Percentiles rank a stretch among this genome's conserved stretches.
phyloP scores from a whole-genome alignment of 2,329 filamentous ascomycete species.

The Fusarium mexicanum region DNA sequence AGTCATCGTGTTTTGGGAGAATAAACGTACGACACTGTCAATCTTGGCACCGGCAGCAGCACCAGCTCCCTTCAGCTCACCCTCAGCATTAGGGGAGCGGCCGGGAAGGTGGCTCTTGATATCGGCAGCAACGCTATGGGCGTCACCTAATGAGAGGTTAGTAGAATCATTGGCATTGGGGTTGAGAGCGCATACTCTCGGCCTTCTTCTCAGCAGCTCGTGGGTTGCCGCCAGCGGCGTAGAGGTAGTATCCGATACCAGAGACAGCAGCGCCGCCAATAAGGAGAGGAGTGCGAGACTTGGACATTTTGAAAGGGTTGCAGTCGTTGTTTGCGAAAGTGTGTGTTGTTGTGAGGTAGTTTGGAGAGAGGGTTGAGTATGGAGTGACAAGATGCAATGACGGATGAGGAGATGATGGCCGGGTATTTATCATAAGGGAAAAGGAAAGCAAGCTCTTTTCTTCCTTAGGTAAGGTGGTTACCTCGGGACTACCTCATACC shows the following conservation, averaged over 20 bases:
- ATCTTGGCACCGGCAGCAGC: slow-evolving; percentile 69
- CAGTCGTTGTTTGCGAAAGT: neutral
- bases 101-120: slow-evolving; percentile 74
- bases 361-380: slow-evolving; percentile 2
- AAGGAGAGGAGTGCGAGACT: slow-evolving; percentile 60
- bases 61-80: slow-evolving; percentile 63
- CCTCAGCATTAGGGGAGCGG: slow-evolving; percentile 68
- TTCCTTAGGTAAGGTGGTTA: neutral
- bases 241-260: slow-evolving; percentile 89
- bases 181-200: slow-evolving; percentile 69
- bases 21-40: slow-evolving; percentile 71
- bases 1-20: neutral
- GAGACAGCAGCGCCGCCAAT: slow-evolving; percentile 72
- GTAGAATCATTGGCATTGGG: neutral
- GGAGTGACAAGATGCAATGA: slow-evolving; percentile 8
- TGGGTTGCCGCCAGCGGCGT: slow-evolving; percentile 81
- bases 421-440: slow-evolving; percentile 32
- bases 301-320: slow-evolving; percentile 43
- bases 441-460: slow-evolving; percentile 2
- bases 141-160: slow-evolving; percentile 70
- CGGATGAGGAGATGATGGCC: slow-evolving; percentile 21
- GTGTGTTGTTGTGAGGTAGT: neutral
- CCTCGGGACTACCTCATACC: slow-evolving; percentile 22
- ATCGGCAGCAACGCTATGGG: slow-evolving; percentile 72
- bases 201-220: slow-evolving; percentile 87